Evolutionary conservation across 805 yeast genomes (phyloP).

Genomic region (Wickerhamomyces canadensis): DNA sequence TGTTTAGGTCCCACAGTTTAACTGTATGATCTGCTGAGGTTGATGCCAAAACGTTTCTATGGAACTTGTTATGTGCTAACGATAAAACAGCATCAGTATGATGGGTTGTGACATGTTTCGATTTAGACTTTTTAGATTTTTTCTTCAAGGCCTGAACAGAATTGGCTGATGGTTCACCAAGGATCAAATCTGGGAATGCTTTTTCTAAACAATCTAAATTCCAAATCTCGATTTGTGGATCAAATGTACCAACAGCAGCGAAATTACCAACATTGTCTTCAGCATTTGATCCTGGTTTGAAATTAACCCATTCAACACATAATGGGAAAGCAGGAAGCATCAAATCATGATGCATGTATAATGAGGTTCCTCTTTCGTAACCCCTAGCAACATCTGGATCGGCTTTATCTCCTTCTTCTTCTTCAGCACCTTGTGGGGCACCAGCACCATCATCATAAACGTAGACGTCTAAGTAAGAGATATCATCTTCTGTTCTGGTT

Average conservation of each 20-base stretch:
- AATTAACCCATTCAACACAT: slow-evolving; percentile 93
- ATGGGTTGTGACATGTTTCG: slow-evolving; percentile 58
- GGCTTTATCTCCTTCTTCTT: slow-evolving; percentile 55
- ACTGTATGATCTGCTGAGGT: slow-evolving; percentile 95
- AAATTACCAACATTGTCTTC: slow-evolving; percentile 67
- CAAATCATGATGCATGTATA: slow-evolving; percentile 93
- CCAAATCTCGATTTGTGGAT: slow-evolving; percentile 97
- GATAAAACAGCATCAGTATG: slow-evolving; percentile 95
- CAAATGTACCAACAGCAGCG: slow-evolving; percentile 96
- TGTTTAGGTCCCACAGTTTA: slow-evolving; percentile 88
- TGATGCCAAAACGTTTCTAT: slow-evolving; percentile 83
- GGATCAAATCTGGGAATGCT: slow-evolving; percentile 88
- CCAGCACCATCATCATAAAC: slow-evolving; percentile 93
- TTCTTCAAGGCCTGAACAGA: slow-evolving; percentile 25
- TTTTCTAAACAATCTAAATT: slow-evolving; percentile 88
- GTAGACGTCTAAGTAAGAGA: slow-evolving; percentile 87
- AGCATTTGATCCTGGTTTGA: slow-evolving; percentile 42
- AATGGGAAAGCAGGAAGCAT: slow-evolving; percentile 97
- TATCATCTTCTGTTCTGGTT: slow-evolving; percentile 93
- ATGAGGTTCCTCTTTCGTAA: slow-evolving; percentile 59
- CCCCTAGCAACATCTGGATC: slow-evolving; percentile 78
- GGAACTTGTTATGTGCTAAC: slow-evolving; percentile 72
- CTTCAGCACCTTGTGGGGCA: slow-evolving; percentile 61
- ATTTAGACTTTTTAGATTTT: slow-evolving; percentile 44
- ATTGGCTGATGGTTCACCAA: slow-evolving; percentile 63